Conservation (phyloP, 768 basidiomycete species). For the Lactifluus volemus region DNA sequence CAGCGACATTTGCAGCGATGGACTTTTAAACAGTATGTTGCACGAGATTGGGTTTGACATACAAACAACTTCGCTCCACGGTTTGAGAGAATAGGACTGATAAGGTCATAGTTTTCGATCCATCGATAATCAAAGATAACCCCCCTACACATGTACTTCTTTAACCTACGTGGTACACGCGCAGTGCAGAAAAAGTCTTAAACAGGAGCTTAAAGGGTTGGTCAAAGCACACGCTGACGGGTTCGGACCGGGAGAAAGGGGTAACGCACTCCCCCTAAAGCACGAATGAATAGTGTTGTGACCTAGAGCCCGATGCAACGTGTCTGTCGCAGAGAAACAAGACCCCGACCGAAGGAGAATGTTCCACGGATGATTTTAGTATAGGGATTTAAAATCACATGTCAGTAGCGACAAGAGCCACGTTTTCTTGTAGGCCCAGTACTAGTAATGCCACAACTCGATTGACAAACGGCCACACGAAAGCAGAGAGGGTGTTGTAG, state of each 20-base stretch:
- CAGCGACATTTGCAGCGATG: neutral
- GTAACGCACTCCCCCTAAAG: neutral
- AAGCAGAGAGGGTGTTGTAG: neutral
- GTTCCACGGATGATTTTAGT: neutral
- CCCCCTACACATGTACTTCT: neutral
- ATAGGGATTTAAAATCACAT: neutral
- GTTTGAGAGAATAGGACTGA: neutral
- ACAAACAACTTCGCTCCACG: neutral
- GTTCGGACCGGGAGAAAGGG: neutral
- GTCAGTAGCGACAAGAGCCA: neutral
- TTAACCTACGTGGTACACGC: neutral
- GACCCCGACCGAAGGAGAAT: conserved; percentile 8
- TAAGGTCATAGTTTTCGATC: neutral
- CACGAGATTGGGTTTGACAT: neutral
- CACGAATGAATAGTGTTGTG: neutral
- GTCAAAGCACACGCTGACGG: neutral
- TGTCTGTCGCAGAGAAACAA: neutral
- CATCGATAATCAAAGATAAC: conserved; percentile 18
- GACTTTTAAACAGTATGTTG: neutral
- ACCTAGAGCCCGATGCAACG: conserved; percentile 11
- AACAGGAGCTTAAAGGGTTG: conserved; percentile 2
- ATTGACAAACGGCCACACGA: neutral
- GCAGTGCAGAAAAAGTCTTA: neutral
- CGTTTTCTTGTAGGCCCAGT: neutral
- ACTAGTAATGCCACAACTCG: neutral